phyloP scores from a whole-genome alignment of 2,329 filamentous ascomycete genomes.

The Aspergillus ochraceoroseus region DNA sequence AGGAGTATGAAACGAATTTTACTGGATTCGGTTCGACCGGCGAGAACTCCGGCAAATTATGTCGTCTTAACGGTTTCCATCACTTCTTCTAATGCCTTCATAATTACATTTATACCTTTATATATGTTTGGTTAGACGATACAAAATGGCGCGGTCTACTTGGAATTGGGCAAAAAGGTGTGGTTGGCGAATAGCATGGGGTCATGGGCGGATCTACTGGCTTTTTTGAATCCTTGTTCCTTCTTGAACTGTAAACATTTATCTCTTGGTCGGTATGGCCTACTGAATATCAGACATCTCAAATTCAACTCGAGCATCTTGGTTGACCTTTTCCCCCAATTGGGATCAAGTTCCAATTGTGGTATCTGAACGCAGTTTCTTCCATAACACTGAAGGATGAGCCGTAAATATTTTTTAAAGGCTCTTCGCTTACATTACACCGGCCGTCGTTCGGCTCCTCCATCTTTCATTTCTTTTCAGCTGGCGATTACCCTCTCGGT shows the following conservation, averaged over 20 bases:
- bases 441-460: background rate
- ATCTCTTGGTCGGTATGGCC: constrained; percentile 3
- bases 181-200: constrained; percentile 27
- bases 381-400: no score
- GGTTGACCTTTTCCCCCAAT: background rate
- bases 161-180: constrained; percentile 25
- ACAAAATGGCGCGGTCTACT: constrained; percentile 27
- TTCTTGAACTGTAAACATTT: constrained; percentile 11
- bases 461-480: constrained; percentile 40
- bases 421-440: constrained; percentile 1
- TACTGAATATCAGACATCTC: constrained; percentile 1
- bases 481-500: constrained; percentile 57
- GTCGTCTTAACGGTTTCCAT: background rate
- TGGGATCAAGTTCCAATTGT: background rate
- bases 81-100: constrained; percentile 5
- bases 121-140: constrained; percentile 32
- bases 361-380: no score
- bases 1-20: no score
- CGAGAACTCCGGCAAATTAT: background rate
- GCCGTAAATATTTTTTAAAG: no score
- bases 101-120: constrained; percentile 21
- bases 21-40: background rate
- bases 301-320: constrained; percentile 1
- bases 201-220: constrained; percentile 17
- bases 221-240: constrained; percentile 5